These are phyloP conservation scores for Paramecium primaurelia DNA, from an alignment of 73 alveolate genomes.

Conservation along the genomic window DNA sequence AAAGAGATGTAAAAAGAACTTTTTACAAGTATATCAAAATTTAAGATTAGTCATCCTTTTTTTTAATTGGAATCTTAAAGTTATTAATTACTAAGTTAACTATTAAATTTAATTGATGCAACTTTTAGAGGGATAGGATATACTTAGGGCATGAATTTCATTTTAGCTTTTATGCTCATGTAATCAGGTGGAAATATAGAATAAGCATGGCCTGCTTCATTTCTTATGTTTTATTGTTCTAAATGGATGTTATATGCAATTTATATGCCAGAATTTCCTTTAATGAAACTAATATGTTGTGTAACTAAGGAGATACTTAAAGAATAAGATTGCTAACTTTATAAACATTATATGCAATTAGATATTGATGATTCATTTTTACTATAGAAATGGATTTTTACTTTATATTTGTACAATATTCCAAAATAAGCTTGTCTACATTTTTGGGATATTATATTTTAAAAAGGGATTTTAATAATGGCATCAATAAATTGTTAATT, in stretches of 20 bases:
- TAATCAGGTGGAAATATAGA: conserved; percentile 33
- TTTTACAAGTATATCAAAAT: not conserved
- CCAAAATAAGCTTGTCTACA: not conserved
- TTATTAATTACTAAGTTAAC: not conserved
- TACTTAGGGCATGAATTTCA: conserved; percentile 32
- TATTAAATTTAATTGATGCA: not conserved
- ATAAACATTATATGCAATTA: not conserved
- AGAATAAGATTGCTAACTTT: conserved; percentile 8
- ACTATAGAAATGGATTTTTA: conserved; percentile 5
- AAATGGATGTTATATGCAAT: conserved; percentile 39
- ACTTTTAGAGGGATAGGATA: not conserved
- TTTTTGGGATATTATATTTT: conserved; percentile 15
- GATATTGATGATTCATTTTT: not conserved
- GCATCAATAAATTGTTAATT: not conserved
- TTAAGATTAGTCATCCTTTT: not conserved
- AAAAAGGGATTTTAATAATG: not conserved
- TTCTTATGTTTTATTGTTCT: not conserved
- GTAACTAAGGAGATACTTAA: not conserved
- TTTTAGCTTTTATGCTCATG: conserved; percentile 6
- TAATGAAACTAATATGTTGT: not conserved
- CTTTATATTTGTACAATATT: conserved; percentile 8
- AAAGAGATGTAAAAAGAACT: conserved; percentile 34
- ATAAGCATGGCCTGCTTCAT: conserved; percentile 6
- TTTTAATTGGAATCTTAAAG: conserved; percentile 1
- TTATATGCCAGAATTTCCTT: conserved; percentile 23